Conservation (phyloP, 257 asterid genomes). For the Salvia miltiorrhiza region DNA sequence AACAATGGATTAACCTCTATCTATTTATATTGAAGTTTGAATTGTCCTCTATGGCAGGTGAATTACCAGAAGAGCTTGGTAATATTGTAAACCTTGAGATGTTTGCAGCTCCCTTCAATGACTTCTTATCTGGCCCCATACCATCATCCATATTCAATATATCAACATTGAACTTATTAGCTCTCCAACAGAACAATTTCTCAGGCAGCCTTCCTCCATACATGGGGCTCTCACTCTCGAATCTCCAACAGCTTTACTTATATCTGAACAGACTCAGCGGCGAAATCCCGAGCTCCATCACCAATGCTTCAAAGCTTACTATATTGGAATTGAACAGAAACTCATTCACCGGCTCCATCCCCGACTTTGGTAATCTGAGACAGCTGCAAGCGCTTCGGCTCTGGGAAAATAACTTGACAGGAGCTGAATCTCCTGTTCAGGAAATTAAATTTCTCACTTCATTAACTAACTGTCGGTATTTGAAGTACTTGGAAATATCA, state of each 20-base stretch:
- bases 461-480: not conserved
- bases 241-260: not conserved
- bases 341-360: not conserved
- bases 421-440: not conserved
- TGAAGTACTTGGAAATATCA: not conserved
- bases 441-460: not conserved
- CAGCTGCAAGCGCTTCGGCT: not conserved
- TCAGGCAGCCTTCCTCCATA: not conserved
- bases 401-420: not conserved
- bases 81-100: not conserved
- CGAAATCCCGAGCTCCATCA: not conserved
- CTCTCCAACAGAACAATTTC: not conserved
- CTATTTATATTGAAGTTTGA: no score
- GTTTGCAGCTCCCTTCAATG: conserved; percentile 3
- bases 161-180: not conserved
- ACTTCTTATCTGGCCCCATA: not conserved
- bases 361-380: not conserved
- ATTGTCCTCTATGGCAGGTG: conserved; percentile 32
- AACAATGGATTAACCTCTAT: no score
- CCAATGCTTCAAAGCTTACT: not conserved
- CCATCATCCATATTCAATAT: conserved; percentile 15
- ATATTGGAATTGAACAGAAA: not conserved
- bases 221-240: not conserved
- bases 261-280: not conserved
- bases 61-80: conserved; percentile 26